phyloP scores from a whole-genome alignment of 2,329 filamentous ascomycete species.

The Pseudogymnoascus verrucosus region DNA sequence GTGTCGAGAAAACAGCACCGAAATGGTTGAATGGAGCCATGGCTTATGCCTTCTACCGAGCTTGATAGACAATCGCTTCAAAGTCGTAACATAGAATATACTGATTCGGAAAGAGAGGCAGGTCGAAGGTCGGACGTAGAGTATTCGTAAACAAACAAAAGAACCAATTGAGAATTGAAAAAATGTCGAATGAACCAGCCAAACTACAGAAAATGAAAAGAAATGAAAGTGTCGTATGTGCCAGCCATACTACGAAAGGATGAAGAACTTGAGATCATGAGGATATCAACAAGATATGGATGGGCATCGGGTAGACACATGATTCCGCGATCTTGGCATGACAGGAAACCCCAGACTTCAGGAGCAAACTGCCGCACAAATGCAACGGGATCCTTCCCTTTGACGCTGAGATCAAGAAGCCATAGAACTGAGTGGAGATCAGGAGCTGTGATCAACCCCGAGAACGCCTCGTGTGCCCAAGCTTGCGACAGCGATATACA shows the following conservation, averaged over 20 bases:
- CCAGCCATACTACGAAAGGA: constrained; percentile 6
- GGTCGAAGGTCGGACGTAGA: neutral
- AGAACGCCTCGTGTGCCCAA: neutral
- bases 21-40: constrained; percentile 4
- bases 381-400: neutral
- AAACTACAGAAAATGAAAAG: constrained; percentile 6
- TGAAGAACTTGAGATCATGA: neutral
- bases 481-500: neutral
- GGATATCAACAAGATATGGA: constrained; percentile 6
- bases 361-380: constrained; percentile 3
- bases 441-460: constrained; percentile 1
- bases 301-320: neutral
- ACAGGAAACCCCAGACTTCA: neutral
- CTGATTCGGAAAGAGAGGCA: neutral
- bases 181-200: constrained; percentile 6
- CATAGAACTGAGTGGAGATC: neutral
- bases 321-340: constrained; percentile 1
- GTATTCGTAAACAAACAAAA: neutral
- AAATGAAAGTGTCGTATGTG: constrained; percentile 2
- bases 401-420: neutral
- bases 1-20: neutral
- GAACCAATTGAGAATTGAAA: constrained; percentile 5
- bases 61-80: neutral
- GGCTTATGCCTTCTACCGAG: neutral
- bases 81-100: neutral